Percentiles rank a stretch among this genome's conserved stretches.
These are phyloP conservation scores for Clitocybe nebularis DNA, from an alignment of 1,284 basidiomycete genomes.

Conservation along the genomic window DNA sequence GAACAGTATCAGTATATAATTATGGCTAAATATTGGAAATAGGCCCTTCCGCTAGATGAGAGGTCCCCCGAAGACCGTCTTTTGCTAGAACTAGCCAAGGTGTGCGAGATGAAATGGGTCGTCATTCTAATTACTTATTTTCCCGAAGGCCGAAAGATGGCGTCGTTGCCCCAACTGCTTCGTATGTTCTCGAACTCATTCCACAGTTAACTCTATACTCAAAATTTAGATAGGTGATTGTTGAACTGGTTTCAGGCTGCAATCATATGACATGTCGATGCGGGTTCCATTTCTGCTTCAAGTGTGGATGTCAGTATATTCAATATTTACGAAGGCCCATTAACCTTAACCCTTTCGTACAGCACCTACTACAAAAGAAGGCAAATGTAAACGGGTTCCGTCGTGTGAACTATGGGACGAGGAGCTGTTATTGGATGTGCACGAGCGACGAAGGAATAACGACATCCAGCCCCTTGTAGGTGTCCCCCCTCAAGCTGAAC, in stretches of 20 bases:
- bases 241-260: constrained; percentile 22
- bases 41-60: constrained; percentile 37
- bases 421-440: constrained; percentile 32
- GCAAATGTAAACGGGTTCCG: constrained; percentile 29
- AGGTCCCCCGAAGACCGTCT: constrained; percentile 37
- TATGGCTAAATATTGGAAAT: not conserved
- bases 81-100: constrained; percentile 33
- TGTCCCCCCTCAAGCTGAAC: not conserved
- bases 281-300: constrained; percentile 23
- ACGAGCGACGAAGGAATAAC: constrained; percentile 24
- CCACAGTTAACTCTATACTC: not conserved
- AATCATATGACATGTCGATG: constrained; percentile 21
- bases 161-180: constrained; percentile 38
- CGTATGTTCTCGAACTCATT: constrained; percentile 17
- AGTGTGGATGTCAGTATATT: constrained; percentile 31
- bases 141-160: constrained; percentile 33
- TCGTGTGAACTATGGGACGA: constrained; percentile 39
- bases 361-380: constrained; percentile 24
- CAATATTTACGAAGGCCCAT: not conserved
- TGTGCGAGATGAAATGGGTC: constrained; percentile 2
- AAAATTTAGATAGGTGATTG: constrained; percentile 18
- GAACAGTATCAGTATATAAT: not conserved
- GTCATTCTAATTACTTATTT: not conserved
- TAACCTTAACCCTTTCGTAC: not conserved
- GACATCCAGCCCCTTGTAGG: not conserved